Evolutionary conservation across 2,329 filamentous ascomycete genomes (phyloP).

Genomic region (Paracoccidioides brasiliensis): DNA sequence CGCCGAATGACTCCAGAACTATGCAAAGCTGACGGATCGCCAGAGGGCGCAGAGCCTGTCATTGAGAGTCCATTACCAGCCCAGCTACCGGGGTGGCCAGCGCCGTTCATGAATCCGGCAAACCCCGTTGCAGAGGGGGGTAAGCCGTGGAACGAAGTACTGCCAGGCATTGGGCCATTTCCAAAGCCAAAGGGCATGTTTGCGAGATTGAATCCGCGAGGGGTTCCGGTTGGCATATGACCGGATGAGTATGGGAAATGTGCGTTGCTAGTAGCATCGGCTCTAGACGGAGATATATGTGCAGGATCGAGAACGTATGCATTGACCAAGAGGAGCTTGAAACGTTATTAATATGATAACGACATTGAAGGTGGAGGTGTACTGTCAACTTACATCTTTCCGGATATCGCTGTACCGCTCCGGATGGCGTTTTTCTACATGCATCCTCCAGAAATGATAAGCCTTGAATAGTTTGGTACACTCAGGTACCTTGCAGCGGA

Average conservation of each 20-base stretch:
- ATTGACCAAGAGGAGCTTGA: constrained; percentile 76
- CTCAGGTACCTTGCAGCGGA: constrained; percentile 88
- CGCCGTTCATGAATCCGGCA: constrained; percentile 21
- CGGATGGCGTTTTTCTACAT: constrained; percentile 85
- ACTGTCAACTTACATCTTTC: constrained; percentile 55
- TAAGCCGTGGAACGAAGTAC: constrained; percentile 19
- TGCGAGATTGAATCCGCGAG: constrained; percentile 78
- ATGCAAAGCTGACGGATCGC: constrained; percentile 33
- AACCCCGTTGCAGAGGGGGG: constrained; percentile 18
- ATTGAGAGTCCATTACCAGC: constrained; percentile 17
- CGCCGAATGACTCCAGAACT: constrained; percentile 55
- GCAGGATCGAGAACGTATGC: constrained; percentile 87
- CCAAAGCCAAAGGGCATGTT: constrained; percentile 52
- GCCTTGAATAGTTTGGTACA: constrained; percentile 97
- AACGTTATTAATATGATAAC: constrained; percentile 2
- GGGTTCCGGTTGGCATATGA: constrained; percentile 67
- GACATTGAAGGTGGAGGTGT: not conserved
- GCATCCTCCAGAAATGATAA: constrained; percentile 93
- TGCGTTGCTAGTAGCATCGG: constrained; percentile 88
- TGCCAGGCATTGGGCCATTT: constrained; percentile 25
- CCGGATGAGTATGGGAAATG: constrained; percentile 76
- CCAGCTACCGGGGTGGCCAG: constrained; percentile 19
- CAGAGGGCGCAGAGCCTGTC: constrained; percentile 16
- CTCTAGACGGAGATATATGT: constrained; percentile 84
- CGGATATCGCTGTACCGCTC: constrained; percentile 75